Evolutionary conservation across 345 rosid species (phyloP).

Genomic region (Syzygium aromaticum): DNA sequence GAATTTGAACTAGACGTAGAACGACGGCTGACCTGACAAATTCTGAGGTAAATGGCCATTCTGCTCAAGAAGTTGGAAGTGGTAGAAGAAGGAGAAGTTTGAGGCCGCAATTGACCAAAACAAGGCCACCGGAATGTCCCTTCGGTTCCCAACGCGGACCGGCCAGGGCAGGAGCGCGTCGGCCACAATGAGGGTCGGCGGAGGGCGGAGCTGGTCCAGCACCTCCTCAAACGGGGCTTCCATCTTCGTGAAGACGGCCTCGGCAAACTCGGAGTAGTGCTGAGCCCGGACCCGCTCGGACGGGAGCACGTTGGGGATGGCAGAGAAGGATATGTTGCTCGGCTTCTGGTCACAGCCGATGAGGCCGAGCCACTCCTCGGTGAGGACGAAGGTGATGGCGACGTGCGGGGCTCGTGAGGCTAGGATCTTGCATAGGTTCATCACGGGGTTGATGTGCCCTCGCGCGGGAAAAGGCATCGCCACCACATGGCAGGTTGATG

Average conservation of each 20-base stretch:
- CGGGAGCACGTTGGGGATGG: constrained; percentile 41
- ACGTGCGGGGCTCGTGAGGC: constrained; percentile 6
- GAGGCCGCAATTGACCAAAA: constrained; percentile 31
- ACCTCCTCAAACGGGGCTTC: constrained; percentile 27
- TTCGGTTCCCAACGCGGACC: constrained; percentile 12
- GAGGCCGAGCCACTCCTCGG: constrained; percentile 27
- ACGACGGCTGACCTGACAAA: constrained; percentile 11
- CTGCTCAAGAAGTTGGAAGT: constrained; percentile 12
- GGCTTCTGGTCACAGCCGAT: constrained; percentile 17
- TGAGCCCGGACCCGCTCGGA: constrained; percentile 22
- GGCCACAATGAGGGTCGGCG: constrained; percentile 15
- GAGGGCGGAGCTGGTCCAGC: neutral
- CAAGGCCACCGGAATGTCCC: constrained; percentile 42
- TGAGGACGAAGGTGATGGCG: constrained; percentile 21
- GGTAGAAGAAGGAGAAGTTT: constrained; percentile 17
- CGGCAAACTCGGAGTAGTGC: constrained; percentile 16
- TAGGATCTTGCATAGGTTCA: constrained; percentile 26
- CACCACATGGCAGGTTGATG: constrained; percentile 3
- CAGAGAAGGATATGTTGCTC: constrained; percentile 11
- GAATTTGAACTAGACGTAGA: neutral
- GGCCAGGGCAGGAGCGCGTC: constrained; percentile 30
- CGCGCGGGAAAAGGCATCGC: constrained; percentile 23
- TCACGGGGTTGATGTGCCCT: constrained; percentile 27
- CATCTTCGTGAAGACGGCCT: constrained; percentile 29
- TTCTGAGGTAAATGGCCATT: constrained; percentile 12